These are phyloP conservation scores for Eutypella sp. DNA, from an alignment of 2,329 filamentous ascomycete species.

Conservation along the genomic window DNA sequence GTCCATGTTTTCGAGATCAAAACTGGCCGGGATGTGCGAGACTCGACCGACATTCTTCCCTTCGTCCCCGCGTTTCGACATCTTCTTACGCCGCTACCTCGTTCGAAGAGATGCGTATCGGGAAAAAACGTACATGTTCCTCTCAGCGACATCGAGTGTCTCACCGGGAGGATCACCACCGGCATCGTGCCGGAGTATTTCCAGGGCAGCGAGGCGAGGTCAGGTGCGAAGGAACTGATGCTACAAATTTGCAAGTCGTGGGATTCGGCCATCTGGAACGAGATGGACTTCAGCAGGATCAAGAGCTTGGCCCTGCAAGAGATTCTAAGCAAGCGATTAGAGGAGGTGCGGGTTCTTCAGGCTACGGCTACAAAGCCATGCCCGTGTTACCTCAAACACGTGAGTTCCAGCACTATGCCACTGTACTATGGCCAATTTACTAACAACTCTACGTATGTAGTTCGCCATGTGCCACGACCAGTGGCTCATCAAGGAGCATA, in stretches of 20 bases:
- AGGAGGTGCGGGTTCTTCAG: constrained; percentile 59
- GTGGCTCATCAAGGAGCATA: constrained; percentile 94
- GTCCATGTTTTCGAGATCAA: constrained; percentile 77
- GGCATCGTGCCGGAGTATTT: constrained; percentile 58
- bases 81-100: constrained; percentile 63
- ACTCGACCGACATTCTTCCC: constrained; percentile 80
- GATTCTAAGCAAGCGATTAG: constrained; percentile 65
- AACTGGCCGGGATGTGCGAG: constrained; percentile 60
- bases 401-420: constrained; percentile 55
- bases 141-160: constrained; percentile 74
- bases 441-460: constrained; percentile 54
- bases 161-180: constrained; percentile 64
- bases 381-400: constrained; percentile 79
- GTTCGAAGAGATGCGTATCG: constrained; percentile 60
- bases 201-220: constrained; percentile 42
- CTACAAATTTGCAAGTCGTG: constrained; percentile 67
- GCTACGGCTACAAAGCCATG: constrained; percentile 64
- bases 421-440: constrained; percentile 5
- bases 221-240: constrained; percentile 62
- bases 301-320: constrained; percentile 80
- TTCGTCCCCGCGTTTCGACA: constrained; percentile 69
- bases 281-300: constrained; percentile 76
- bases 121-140: constrained; percentile 66
- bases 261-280: constrained; percentile 72
- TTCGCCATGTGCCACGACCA: constrained; percentile 96